A percentile compares a stretch with the other conserved stretches of the same genome.
phyloP scores from a whole-genome alignment of 2,329 filamentous ascomycete genomes.

The Aspergillus novoparasiticus region DNA sequence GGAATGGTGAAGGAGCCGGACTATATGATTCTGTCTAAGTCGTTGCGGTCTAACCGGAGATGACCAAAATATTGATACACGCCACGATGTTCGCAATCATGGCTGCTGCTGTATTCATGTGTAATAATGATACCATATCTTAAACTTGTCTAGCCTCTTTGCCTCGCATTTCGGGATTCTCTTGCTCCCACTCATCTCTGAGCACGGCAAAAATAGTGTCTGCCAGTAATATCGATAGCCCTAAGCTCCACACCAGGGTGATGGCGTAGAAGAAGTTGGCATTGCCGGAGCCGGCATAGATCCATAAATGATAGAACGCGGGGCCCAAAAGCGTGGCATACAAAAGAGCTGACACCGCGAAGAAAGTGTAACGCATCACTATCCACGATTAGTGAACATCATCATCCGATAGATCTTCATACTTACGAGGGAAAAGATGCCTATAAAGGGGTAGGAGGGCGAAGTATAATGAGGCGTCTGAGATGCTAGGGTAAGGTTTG shows the following conservation, averaged over 20 bases:
- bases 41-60: constrained; percentile 23
- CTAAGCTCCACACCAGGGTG: constrained; percentile 95
- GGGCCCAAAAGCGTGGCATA: constrained; percentile 89
- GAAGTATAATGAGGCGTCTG: constrained; percentile 84
- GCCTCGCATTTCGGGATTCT: constrained; percentile 85
- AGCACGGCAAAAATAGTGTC: constrained; percentile 87
- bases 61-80: not conserved
- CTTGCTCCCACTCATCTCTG: constrained; percentile 90
- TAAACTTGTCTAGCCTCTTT: constrained; percentile 86
- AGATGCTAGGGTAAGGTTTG: constrained; percentile 93
- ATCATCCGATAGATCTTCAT: not conserved
- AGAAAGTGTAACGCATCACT: constrained; percentile 93
- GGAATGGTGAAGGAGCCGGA: constrained; percentile 53
- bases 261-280: constrained; percentile 99
- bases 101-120: constrained; percentile 2
- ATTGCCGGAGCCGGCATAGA: constrained; percentile 96
- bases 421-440: constrained; percentile 82
- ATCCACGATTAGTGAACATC: constrained; percentile 28
- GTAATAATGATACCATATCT: constrained; percentile 24
- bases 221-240: constrained; percentile 80
- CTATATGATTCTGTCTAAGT: constrained; percentile 58
- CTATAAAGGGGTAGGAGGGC: constrained; percentile 80
- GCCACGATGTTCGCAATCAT: not conserved
- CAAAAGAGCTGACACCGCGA: constrained; percentile 77
- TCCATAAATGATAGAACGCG: constrained; percentile 96